Conservation (phyloP, 2,329 filamentous ascomycete genomes). For the Pseudodiploospora longispora region DNA sequence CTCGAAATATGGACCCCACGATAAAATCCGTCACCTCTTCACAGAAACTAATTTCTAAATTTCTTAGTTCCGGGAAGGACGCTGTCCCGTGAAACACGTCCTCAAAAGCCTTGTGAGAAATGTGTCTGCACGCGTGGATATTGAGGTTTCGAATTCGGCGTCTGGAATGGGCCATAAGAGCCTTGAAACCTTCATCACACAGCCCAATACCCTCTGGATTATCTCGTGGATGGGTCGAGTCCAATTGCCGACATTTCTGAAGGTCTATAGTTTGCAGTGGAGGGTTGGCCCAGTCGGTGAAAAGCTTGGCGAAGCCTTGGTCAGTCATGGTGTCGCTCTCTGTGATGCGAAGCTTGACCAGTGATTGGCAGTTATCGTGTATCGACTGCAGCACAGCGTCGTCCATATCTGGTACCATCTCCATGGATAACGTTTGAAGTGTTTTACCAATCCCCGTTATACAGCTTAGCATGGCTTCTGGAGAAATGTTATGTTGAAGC, state of each 20-base stretch:
- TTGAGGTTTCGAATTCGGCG: conserved; percentile 57
- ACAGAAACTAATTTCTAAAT: conserved; percentile 73
- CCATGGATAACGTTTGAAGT: conserved; percentile 72
- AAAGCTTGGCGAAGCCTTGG: conserved; percentile 62
- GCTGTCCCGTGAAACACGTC: conserved; percentile 58
- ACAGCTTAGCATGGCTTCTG: conserved; percentile 51
- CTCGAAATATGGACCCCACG: conserved; percentile 54
- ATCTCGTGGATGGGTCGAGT: conserved; percentile 60
- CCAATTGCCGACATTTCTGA: conserved; percentile 67
- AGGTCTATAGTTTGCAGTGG: conserved; percentile 65
- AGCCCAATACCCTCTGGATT: conserved; percentile 62
- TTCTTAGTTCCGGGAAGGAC: conserved; percentile 57
- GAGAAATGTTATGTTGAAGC: conserved; percentile 48
- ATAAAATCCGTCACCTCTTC: conserved; percentile 58
- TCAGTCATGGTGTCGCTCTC: conserved; percentile 73
- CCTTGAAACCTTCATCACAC: conserved; percentile 65
- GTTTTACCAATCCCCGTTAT: conserved; percentile 54
- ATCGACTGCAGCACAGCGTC: conserved; percentile 64
- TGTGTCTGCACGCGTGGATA: conserved; percentile 78
- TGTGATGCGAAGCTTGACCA: conserved; percentile 73
- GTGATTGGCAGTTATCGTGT: conserved; percentile 56
- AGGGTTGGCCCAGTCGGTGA: conserved; percentile 67
- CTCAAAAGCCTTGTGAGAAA: conserved; percentile 63
- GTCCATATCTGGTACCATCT: conserved; percentile 57
- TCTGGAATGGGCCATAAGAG: conserved; percentile 79